Conservation (phyloP, 768 basidiomycete genomes). For the Fistulinella prunicolor region DNA sequence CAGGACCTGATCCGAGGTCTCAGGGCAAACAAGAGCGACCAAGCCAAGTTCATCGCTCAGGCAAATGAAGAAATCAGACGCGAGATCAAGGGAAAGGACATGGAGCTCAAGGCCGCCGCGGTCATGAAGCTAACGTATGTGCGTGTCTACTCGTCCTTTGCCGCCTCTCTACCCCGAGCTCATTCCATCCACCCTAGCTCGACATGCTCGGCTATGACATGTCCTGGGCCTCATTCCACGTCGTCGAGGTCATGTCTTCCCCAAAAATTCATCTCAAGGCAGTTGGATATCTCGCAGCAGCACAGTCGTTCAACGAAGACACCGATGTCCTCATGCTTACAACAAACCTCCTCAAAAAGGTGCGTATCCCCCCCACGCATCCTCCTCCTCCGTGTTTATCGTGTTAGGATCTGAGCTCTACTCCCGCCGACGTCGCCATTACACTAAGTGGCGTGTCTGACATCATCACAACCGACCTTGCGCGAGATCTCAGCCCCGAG, state of each 20-base stretch:
- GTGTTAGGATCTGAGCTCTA: slow-evolving; percentile 73
- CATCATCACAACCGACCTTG: slow-evolving; percentile 82
- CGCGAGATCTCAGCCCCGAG: slow-evolving; percentile 86
- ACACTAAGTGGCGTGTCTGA: slow-evolving; percentile 81
- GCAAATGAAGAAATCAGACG: slow-evolving; percentile 92
- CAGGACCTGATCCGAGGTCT: slow-evolving; percentile 95
- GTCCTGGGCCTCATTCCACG: slow-evolving; percentile 94
- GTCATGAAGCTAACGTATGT: slow-evolving; percentile 97
- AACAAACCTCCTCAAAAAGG: slow-evolving; percentile 94
- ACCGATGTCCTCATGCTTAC: slow-evolving; percentile 98
- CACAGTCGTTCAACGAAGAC: slow-evolving; percentile 87
- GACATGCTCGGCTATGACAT: slow-evolving; percentile 97
- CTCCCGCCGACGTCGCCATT: slow-evolving; percentile 69
- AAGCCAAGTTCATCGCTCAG: slow-evolving; percentile 85
- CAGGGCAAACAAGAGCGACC: slow-evolving; percentile 92
- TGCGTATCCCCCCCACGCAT: slow-evolving; percentile 31
- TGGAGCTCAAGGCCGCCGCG: slow-evolving; percentile 95
- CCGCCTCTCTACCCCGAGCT: slow-evolving; percentile 2
- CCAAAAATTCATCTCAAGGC: slow-evolving; percentile 88
- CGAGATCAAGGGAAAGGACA: slow-evolving; percentile 91
- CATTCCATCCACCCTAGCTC: slow-evolving; percentile 50
- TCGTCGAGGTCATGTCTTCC: slow-evolving; percentile 98
- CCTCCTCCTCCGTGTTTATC: slow-evolving; percentile 10
- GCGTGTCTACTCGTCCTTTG: slow-evolving; percentile 35
- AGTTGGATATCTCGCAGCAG: slow-evolving; percentile 92